A percentile compares a stretch with the other conserved stretches of the same genome.
phyloP scores from a whole-genome alignment of 2,329 filamentous ascomycete genomes.

The Cercospora canescens region DNA sequence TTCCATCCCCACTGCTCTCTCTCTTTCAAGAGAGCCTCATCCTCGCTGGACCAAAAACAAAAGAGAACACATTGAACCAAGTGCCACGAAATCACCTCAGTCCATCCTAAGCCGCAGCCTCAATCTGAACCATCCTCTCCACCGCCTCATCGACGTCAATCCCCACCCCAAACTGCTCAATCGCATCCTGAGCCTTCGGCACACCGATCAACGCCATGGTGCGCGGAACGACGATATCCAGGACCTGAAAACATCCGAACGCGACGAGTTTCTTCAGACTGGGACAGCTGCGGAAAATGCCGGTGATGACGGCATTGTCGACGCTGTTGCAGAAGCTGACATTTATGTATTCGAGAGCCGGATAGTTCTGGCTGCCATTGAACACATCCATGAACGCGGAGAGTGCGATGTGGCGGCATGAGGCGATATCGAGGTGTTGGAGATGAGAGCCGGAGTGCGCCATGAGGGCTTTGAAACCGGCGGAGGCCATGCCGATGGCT shows the following conservation, averaged over 20 bases:
- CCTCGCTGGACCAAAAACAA: background rate
- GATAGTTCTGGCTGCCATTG: constrained; percentile 61
- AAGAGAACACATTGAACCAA: background rate
- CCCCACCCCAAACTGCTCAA: constrained; percentile 51
- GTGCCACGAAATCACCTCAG: background rate
- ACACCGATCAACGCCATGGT: constrained; percentile 62
- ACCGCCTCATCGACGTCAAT: constrained; percentile 39
- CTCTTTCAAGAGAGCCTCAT: too few relatives aligned
- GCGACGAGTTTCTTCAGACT: constrained; percentile 56
- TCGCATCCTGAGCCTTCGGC: constrained; percentile 58
- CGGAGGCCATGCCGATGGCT: constrained; percentile 69
- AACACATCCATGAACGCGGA: constrained; percentile 76
- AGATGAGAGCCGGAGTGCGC: constrained; percentile 71
- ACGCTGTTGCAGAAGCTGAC: constrained; percentile 58
- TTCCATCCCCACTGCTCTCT: background rate
- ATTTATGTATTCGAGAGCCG: constrained; percentile 67
- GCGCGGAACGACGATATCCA: constrained; percentile 56
- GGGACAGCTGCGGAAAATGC: constrained; percentile 51
- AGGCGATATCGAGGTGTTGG: constrained; percentile 71
- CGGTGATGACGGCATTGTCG: constrained; percentile 55
- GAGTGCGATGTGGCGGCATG: constrained; percentile 77
- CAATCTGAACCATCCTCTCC: constrained; percentile 32
- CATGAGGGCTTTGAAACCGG: constrained; percentile 81
- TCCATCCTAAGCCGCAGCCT: background rate
- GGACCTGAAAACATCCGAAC: constrained; percentile 64